Base-by-base conservation (phyloP, 176 grass and related monocot genomes). In the Ensete glaucum region DNA sequence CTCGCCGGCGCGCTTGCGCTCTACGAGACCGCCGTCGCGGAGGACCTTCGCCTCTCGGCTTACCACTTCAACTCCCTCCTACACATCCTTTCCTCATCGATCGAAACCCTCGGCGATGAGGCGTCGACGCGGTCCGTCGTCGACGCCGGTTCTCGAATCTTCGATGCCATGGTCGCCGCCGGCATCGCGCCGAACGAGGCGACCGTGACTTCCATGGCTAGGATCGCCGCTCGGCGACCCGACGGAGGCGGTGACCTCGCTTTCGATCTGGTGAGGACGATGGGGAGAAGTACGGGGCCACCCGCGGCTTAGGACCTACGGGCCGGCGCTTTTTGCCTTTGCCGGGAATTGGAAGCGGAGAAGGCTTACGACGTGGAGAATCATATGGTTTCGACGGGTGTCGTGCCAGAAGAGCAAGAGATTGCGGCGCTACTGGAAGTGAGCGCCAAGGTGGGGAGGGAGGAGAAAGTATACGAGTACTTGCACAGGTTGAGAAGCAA, bases 291-390 rank as follows among this genome's bases (percentile, higher is more conserved):
- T 86, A 88, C 69, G 87, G 87, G 53, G 58, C 86, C 34, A 27
- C 80, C 93, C 89, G n/a, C 85, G 83, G 64, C 80, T 96, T 74
- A 86, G 89, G 17, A 92, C 93, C 14, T 96, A 96, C 74, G 75
- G 81, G 62, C 93, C 93, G 25, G 85, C 83, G 48, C 85, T 96
- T 65, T 82, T 64, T 0, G 87, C 90, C 49, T 92, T 69, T 83
- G 87, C 27, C 85, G 72, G 50, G 50, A 63, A 1, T 78, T 86
- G 60, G 73, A 96, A 5, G 83, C 89, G 0, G 71, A 69, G 3
- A 96, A 88, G 79, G 89, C 89, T 0, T 96, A 92, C 66, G 83
- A 67, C 0, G 83, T 92, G 17, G 87, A 88, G 52, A 75, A 73
- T 1, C 89, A 96, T 73, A 96, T 96, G 93, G 65, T 11, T 1